A percentile compares a stretch with the other conserved stretches of the same genome.
Evolutionary conservation across 805 yeast species (phyloP).

Genomic region (Wickerhamiella brachini): DNA sequence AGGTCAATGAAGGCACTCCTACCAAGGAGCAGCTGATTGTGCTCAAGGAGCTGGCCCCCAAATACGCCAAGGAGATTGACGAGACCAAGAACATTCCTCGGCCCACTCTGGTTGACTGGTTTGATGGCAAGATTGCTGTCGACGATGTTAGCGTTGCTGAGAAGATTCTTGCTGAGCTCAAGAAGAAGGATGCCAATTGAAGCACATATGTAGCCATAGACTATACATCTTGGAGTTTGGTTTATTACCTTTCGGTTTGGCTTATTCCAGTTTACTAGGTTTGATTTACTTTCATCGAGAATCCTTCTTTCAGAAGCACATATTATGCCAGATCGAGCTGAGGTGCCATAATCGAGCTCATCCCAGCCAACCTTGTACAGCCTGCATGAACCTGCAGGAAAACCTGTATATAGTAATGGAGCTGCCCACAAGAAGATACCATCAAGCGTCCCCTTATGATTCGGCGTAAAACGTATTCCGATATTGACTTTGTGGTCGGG

Average conservation of each 20-base stretch:
- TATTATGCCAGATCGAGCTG: background rate
- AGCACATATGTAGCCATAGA: background rate
- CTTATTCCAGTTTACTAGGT: too few species aligned
- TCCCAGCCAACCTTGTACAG: background rate
- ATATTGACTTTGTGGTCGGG: slow-evolving; percentile 4
- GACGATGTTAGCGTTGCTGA: slow-evolving; percentile 31
- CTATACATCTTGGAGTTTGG: background rate
- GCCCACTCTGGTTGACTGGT: slow-evolving; percentile 54
- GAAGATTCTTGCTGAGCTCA: slow-evolving; percentile 27
- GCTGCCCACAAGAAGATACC: background rate
- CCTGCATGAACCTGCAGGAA: background rate
- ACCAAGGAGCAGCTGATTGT: slow-evolving; percentile 20
- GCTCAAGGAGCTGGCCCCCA: slow-evolving; percentile 10
- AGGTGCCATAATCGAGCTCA: background rate
- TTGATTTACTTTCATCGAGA: too few species aligned
- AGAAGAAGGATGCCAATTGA: background rate
- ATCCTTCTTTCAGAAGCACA: too few species aligned
- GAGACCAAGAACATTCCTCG: slow-evolving; percentile 19
- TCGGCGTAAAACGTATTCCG: slow-evolving; percentile 1
- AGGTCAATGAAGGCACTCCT: slow-evolving; percentile 21
- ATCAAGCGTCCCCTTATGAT: background rate
- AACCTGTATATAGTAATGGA: background rate
- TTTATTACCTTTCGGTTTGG: too few species aligned
- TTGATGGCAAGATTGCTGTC: slow-evolving; percentile 39
- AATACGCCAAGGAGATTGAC: slow-evolving; percentile 9